phyloP scores from a whole-genome alignment of 164 flowering plant genomes.

The Taxillus chinensis region DNA sequence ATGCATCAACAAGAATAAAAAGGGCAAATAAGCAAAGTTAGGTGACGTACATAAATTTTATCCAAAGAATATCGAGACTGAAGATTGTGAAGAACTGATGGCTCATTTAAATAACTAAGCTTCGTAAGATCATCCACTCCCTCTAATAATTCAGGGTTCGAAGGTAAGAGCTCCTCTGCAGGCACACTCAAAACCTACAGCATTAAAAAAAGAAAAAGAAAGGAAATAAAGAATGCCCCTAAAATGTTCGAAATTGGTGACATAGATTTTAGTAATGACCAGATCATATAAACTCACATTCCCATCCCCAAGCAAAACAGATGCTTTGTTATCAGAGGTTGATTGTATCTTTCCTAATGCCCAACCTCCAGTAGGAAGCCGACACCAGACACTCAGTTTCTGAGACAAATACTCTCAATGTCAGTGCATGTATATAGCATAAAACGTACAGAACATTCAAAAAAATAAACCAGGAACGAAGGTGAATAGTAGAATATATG shows the following conservation, averaged over 20 bases:
- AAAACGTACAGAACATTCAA: not conserved
- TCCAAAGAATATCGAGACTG: constrained; percentile 53
- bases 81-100: constrained; percentile 87
- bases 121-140: constrained; percentile 82
- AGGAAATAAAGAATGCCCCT: not conserved
- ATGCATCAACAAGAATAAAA: not conserved
- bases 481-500: not conserved
- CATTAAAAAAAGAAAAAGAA: not conserved
- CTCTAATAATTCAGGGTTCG: constrained; percentile 76
- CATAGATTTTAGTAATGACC: not conserved
- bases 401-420: constrained; percentile 25
- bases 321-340: constrained; percentile 46
- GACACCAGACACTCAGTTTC: constrained; percentile 90
- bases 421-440: not conserved
- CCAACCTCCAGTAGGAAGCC: constrained; percentile 49
- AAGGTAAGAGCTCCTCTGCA: constrained; percentile 58
- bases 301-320: constrained; percentile 50
- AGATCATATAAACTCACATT: constrained; percentile 42
- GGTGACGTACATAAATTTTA: constrained; percentile 58
- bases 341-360: constrained; percentile 67
- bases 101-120: constrained; percentile 93
- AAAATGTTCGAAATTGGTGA: not conserved
- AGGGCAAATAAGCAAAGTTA: not conserved
- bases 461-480: not conserved
- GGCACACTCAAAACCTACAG: constrained; percentile 50